phyloP scores from a whole-genome alignment of 176 grass and related monocot species.

The Oryza brachyantha region DNA sequence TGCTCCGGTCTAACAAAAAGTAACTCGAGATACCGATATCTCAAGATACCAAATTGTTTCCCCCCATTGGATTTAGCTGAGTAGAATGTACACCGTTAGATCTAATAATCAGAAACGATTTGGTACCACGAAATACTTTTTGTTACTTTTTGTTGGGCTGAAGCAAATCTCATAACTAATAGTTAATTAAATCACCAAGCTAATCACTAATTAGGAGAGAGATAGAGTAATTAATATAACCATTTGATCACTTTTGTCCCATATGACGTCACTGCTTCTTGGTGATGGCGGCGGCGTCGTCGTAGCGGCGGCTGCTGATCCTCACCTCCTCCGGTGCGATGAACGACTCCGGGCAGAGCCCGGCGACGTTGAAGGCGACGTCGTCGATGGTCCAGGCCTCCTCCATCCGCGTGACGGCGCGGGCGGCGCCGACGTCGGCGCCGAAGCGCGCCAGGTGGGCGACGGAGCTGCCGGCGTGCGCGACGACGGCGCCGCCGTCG shows the following conservation, averaged over 20 bases:
- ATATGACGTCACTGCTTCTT: conserved; percentile 12
- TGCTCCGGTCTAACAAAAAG: no score
- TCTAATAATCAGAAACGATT: no score
- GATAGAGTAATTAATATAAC: not conserved
- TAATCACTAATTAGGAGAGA: not conserved
- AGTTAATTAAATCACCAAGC: not conserved
- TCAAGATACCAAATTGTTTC: no score
- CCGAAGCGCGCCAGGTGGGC: conserved; percentile 71
- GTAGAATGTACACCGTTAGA: no score
- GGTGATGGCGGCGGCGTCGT: conserved; percentile 31
- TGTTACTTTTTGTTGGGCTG: no score
- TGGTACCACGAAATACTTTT: no score
- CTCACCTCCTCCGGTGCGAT: conserved; percentile 80
- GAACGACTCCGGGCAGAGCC: conserved; percentile 69
- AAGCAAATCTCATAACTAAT: no score
- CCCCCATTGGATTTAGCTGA: no score
- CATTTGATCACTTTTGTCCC: not conserved
- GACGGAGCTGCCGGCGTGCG: conserved; percentile 56
- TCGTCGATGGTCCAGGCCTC: conserved; percentile 86
- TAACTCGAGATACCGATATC: no score
- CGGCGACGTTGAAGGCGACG: conserved; percentile 75
- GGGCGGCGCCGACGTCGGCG: conserved; percentile 48
- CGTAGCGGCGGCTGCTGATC: conserved; percentile 54
- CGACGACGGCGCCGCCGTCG: conserved; percentile 33
- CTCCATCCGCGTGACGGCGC: conserved; percentile 69